Evolutionary conservation across 2,329 filamentous ascomycete species (phyloP).

Genomic region (Aureobasidium sp.): DNA sequence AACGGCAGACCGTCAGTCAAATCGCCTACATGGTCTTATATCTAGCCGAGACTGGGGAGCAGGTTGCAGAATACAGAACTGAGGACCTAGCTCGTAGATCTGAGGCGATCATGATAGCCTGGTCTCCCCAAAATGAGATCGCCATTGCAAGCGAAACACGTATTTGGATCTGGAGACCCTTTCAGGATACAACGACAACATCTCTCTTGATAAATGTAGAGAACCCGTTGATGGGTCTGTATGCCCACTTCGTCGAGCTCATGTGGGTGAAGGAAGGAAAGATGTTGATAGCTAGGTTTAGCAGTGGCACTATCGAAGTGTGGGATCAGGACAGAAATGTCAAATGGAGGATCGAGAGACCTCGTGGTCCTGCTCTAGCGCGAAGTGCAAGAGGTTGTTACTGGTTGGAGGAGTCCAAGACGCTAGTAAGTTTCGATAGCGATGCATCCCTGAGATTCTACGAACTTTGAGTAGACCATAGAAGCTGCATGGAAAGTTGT

Average conservation of each 20-base stretch:
- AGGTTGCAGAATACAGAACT: not conserved
- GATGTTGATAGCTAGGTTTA: not conserved
- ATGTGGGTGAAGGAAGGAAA: conserved; percentile 10
- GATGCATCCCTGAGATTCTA: conserved; percentile 3
- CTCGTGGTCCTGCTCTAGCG: not conserved
- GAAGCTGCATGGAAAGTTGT: no score
- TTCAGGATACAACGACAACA: not conserved
- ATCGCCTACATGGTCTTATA: not conserved
- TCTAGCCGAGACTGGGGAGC: not conserved
- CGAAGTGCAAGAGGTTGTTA: not conserved
- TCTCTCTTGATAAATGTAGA: not conserved
- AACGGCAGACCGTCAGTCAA: not conserved
- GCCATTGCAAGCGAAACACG: not conserved
- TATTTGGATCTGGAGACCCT: not conserved
- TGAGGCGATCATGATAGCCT: not conserved
- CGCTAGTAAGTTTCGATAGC: not conserved
- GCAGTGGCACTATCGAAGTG: conserved; percentile 11
- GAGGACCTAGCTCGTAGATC: not conserved
- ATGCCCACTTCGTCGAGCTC: not conserved
- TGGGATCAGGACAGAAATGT: conserved; percentile 15
- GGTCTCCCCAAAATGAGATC: conserved; percentile 5
- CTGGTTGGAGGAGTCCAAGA: not conserved
- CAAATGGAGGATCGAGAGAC: conserved; percentile 15
- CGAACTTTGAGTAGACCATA: not conserved
- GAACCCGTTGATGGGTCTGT: not conserved